phyloP scores from a whole-genome alignment of 176 grass and related monocot genomes.

The Eleusine coracana region DNA sequence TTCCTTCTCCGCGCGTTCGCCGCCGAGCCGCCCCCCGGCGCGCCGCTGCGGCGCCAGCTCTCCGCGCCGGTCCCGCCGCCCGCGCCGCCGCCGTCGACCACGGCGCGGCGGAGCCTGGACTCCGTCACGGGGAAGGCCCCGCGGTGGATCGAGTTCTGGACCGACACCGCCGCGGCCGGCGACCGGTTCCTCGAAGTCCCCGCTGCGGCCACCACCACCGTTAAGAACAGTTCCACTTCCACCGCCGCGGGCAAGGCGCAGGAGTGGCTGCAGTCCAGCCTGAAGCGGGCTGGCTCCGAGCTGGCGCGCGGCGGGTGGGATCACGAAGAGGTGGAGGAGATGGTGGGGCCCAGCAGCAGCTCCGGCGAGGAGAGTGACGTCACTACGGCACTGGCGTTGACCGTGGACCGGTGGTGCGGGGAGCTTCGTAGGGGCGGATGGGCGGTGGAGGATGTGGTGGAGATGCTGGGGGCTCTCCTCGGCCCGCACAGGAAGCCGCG shows the following conservation, averaged over 20 bases:
- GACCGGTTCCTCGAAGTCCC: constrained; percentile 59
- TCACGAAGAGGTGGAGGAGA: constrained; percentile 62
- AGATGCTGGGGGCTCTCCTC: constrained; percentile 53
- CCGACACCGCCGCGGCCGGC: constrained; percentile 48
- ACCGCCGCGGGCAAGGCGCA: neutral
- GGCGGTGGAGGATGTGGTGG: constrained; percentile 71
- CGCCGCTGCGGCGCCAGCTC: constrained; percentile 58
- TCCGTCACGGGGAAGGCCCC: constrained; percentile 70
- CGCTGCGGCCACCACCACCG: neutral
- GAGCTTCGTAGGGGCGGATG: constrained; percentile 64
- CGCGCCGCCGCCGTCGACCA: constrained; percentile 20
- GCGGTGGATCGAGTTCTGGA: constrained; percentile 89
- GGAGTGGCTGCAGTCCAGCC: constrained; percentile 50
- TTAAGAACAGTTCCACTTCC: neutral
- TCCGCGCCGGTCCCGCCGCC: constrained; percentile 48
- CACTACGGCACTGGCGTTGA: constrained; percentile 24
- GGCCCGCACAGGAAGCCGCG: constrained; percentile 23
- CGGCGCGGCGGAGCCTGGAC: constrained; percentile 62
- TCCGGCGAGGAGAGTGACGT: constrained; percentile 32
- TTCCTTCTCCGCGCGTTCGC: constrained; percentile 73
- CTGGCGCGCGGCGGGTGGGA: constrained; percentile 63
- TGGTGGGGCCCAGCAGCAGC: constrained; percentile 15
- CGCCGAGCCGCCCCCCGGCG: constrained; percentile 38
- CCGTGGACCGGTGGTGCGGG: constrained; percentile 61
- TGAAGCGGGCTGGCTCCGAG: constrained; percentile 48